A percentile compares a stretch with the other conserved stretches of the same genome.
Conservation (phyloP, 805 yeast genomes). For the Clavispora vitiphila region DNA sequence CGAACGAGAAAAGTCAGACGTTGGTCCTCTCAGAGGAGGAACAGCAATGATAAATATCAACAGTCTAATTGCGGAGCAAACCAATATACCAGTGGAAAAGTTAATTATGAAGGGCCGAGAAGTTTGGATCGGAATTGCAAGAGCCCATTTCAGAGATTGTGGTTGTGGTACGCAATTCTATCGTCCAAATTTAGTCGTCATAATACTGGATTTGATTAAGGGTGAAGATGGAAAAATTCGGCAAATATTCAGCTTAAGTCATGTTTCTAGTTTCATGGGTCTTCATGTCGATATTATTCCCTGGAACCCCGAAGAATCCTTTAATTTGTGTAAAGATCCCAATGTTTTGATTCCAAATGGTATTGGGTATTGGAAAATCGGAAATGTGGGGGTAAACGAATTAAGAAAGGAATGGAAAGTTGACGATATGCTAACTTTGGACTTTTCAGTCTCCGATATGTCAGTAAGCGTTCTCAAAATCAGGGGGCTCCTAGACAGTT, state of each 20-base stretch:
- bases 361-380: conserved; percentile 36
- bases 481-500: neutral
- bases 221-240: neutral
- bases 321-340: conserved; percentile 25
- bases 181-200: conserved; percentile 39
- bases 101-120: conserved; percentile 25
- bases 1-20: neutral
- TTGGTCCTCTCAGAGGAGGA: conserved; percentile 24
- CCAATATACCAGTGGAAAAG: neutral
- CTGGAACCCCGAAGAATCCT: conserved; percentile 32
- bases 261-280: conserved; percentile 5
- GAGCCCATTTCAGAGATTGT: conserved; percentile 39
- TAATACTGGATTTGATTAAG: conserved; percentile 22
- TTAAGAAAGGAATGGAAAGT: conserved; percentile 7
- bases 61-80: neutral
- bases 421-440: conserved; percentile 26
- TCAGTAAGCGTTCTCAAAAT: neutral
- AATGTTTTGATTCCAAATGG: conserved; percentile 44
- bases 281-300: neutral
- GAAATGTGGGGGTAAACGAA: conserved; percentile 1
- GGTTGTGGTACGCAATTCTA: conserved; percentile 42
- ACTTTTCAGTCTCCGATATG: conserved; percentile 32
- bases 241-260: conserved; percentile 22
- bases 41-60: conserved; percentile 13
- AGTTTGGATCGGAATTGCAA: conserved; percentile 44